phyloP scores from a whole-genome alignment of 331 rosid genomes.

The Saraca asoca region DNA sequence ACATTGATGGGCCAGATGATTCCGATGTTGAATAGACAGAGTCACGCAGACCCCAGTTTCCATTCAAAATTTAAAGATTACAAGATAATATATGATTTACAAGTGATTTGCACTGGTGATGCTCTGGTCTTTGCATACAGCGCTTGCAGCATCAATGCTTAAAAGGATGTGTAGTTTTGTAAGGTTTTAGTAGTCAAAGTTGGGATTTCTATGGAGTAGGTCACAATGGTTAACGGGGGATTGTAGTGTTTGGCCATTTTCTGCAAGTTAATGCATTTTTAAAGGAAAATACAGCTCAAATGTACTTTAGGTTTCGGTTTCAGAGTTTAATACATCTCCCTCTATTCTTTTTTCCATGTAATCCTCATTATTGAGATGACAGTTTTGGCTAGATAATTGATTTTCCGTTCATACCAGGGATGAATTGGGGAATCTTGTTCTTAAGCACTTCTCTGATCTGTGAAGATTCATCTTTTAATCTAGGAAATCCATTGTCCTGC shows the following conservation, averaged over 20 bases:
- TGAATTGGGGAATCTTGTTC: not conserved
- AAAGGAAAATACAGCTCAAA: not conserved
- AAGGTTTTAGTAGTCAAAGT: constrained; percentile 6
- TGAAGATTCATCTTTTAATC: too few relatives aligned
- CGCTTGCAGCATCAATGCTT: not conserved
- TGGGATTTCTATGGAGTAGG: constrained; percentile 4
- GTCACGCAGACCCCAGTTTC: constrained; percentile 39
- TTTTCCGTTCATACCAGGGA: not conserved
- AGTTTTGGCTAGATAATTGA: constrained; percentile 5
- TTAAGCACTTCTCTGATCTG: not conserved
- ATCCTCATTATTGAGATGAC: not conserved
- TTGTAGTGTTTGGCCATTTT: constrained; percentile 9
- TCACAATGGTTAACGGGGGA: not conserved
- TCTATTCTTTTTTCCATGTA: not conserved
- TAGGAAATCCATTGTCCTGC: too few relatives aligned
- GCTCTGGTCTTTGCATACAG: constrained; percentile 1
- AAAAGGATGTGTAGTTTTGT: constrained; percentile 7
- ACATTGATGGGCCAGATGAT: constrained; percentile 65
- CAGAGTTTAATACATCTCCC: not conserved
- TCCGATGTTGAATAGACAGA: constrained; percentile 61
- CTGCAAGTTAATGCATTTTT: too few relatives aligned
- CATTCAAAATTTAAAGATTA: not conserved
- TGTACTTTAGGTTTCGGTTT: not conserved
- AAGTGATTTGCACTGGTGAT: not conserved
- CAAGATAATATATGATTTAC: not conserved